Conservation (phyloP, 73 alveolate species). For the Blepharisma stoltei region DNA sequence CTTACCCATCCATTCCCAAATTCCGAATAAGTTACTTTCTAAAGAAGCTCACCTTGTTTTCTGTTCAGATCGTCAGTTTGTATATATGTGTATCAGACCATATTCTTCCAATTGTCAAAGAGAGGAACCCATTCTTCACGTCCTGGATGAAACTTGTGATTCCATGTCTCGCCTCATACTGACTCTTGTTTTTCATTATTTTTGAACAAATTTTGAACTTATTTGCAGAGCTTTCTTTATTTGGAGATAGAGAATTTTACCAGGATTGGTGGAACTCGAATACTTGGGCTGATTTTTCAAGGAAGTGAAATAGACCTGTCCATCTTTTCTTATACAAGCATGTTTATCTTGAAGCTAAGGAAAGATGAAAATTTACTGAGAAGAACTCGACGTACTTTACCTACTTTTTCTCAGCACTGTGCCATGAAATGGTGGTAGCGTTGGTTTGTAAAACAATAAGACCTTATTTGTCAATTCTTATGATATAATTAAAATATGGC, state of each 20-base stretch:
- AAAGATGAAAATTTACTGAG: conserved; percentile 23
- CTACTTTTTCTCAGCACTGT: conserved; percentile 31
- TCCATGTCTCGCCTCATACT: conserved; percentile 3
- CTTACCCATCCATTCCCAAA: not conserved
- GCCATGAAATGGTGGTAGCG: conserved; percentile 39
- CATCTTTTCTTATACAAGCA: conserved; percentile 52
- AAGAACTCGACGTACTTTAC: conserved; percentile 32
- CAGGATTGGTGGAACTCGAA: conserved; percentile 53
- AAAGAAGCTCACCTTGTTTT: not conserved
- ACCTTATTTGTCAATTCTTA: not conserved
- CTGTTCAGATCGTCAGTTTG: not conserved
- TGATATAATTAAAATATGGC: too few relatives aligned
- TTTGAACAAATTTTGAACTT: conserved; percentile 40
- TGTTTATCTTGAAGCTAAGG: conserved; percentile 37
- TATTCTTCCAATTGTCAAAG: not conserved
- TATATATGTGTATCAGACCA: not conserved
- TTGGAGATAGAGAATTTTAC: conserved; percentile 52
- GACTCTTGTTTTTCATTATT: conserved; percentile 20
- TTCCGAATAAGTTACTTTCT: not conserved
- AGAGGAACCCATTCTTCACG: not conserved
- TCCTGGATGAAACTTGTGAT: not conserved
- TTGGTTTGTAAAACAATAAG: not conserved
- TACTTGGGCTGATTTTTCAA: conserved; percentile 39
- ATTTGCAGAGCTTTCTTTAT: conserved; percentile 46
- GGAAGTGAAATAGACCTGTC: conserved; percentile 55